Base-by-base conservation (phyloP, 768 basidiomycete species). In the Psilocybe cyanescens region DNA sequence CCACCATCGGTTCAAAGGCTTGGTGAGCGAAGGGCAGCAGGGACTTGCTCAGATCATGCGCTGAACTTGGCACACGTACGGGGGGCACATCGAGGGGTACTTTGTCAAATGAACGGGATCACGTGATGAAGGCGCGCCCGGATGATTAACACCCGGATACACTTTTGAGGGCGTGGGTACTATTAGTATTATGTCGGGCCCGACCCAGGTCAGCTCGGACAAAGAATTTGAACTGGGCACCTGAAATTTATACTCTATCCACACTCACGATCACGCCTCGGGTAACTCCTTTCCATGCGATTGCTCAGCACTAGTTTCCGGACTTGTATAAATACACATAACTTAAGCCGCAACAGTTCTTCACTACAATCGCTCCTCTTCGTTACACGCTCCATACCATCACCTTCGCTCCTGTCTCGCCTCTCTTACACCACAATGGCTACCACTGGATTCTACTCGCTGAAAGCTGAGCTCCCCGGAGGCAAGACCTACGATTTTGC, bases 381-480 rank as follows among this genome's bases (percentile, higher is more conserved):
- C 47, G n/a, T 29, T 46, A 49, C 46, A 30, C 52, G 7, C 55
- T 49, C 60, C 17, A 39, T 39, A 28, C 33, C 30, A 28, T 58
- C 50, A 19, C 28, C 57, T 8, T 4, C 37, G 48, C 41, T 47
- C 57, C 30, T 1, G 7, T 29, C 14, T 52, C 48, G 61, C 60
- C 62, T 45, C 62, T 61, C 60, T 35, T 59, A 72, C 64, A 59
- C 70, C 16, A 65, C 60, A 56, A 76, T 79, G 76, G 74, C 78
- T 58, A 39, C 70, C 58, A 67, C 79, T 24, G 70, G 77, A 11
- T 93, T 93, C 75, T 85, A 92, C 73, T 81, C 82, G 51, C 81
- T 93, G 68, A 89, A 89, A 68, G 86, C 89, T 17, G 84, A 86
- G 41, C 75, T 83, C 30, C 88, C 90, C 1, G 77, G 77, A 39